Conservation (phyloP, 2,329 filamentous ascomycete species). For the Westerdykella sp. region DNA sequence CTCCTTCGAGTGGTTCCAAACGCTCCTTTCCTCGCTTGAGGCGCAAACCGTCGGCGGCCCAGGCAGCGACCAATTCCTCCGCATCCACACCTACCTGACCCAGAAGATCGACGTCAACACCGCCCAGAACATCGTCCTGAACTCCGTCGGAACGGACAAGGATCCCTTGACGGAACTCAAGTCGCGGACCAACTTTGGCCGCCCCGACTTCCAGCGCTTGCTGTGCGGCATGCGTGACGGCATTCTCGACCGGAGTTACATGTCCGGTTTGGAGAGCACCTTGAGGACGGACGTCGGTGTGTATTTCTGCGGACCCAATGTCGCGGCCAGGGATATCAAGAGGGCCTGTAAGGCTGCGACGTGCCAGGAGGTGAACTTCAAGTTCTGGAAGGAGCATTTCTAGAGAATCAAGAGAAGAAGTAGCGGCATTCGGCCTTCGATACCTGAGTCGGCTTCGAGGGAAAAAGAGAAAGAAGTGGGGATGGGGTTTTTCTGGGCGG, state of each 20-base stretch:
- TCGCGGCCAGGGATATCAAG: conserved; percentile 74
- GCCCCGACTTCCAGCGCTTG: conserved; percentile 78
- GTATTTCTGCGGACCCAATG: conserved; percentile 92
- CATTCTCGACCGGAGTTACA: conserved; percentile 77
- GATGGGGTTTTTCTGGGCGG: no score
- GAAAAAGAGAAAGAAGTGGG: no score
- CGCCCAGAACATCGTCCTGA: conserved; percentile 92
- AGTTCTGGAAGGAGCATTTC: conserved; percentile 97
- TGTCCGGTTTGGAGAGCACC: conserved; percentile 70
- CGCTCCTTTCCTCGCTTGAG: conserved; percentile 83
- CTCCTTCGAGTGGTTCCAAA: conserved; percentile 99
- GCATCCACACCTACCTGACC: conserved; percentile 96
- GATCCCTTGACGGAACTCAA: conserved; percentile 91
- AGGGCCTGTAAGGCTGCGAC: conserved; percentile 69
- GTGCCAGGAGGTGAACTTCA: conserved; percentile 76
- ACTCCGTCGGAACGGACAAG: conserved; percentile 79
- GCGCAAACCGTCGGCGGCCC: conserved; percentile 62
- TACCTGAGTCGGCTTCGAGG: no score
- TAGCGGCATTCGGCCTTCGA: no score
- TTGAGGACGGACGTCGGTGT: conserved; percentile 84
- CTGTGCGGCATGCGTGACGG: conserved; percentile 83
- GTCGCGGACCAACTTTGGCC: conserved; percentile 86
- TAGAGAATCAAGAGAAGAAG: conserved; percentile 17
- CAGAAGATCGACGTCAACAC: conserved; percentile 89
- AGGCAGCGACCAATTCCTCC: conserved; percentile 78